Percentiles rank a stretch among this genome's conserved stretches.
Evolutionary conservation across 768 basidiomycete species (phyloP).

Genomic region (Kwoniella dendrophila): DNA sequence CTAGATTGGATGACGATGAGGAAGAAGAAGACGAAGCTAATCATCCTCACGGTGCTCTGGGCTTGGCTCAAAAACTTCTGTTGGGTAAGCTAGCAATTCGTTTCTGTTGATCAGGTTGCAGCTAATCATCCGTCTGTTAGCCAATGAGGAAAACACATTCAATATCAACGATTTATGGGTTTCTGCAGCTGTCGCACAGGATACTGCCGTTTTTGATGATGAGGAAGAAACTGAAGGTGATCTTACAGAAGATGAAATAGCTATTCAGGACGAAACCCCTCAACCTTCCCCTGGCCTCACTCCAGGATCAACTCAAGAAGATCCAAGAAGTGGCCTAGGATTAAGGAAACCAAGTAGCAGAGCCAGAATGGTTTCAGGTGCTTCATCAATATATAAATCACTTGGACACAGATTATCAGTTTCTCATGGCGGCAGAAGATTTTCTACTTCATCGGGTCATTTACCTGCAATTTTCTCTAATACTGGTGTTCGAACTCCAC

Average conservation of each 20-base stretch:
- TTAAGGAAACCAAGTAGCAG: slow-evolving; percentile 7
- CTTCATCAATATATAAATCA: slow-evolving; percentile 19
- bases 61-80: slow-evolving; percentile 82
- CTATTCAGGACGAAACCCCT: slow-evolving; percentile 38
- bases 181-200: slow-evolving; percentile 91
- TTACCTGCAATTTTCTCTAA: slow-evolving; percentile 81
- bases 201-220: slow-evolving; percentile 62
- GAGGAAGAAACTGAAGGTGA: slow-evolving; percentile 72
- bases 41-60: slow-evolving; percentile 60
- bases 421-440: slow-evolving; percentile 42
- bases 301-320: slow-evolving; percentile 20
- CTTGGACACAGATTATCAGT: slow-evolving; percentile 38
- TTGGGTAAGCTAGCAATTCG: slow-evolving; percentile 58
- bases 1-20: slow-evolving; percentile 26
- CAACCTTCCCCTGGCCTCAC: slow-evolving; percentile 37
- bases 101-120: not conserved
- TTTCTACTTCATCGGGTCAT: slow-evolving; percentile 50
- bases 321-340: not conserved
- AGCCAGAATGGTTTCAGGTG: slow-evolving; percentile 26
- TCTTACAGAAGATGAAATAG: slow-evolving; percentile 52
- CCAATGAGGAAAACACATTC: slow-evolving; percentile 92
- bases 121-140: slow-evolving; percentile 50
- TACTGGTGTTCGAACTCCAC: slow-evolving; percentile 75
- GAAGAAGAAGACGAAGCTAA: slow-evolving; percentile 42
- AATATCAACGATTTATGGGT: slow-evolving; percentile 97